Conservation (phyloP, 257 asterid species). For the Ehretia macrophylla region DNA sequence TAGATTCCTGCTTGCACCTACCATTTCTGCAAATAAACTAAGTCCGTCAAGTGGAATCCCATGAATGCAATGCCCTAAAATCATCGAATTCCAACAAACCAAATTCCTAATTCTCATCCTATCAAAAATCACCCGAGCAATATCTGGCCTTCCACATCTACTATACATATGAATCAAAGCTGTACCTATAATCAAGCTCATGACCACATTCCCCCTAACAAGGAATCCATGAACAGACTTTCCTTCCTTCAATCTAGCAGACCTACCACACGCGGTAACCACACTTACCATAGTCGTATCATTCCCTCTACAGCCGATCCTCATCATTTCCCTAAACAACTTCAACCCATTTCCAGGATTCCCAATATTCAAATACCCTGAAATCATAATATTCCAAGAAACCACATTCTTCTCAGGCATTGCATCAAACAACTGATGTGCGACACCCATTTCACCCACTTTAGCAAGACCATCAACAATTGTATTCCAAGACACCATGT, state of each 20-base stretch:
- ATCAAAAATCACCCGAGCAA: slow-evolving; percentile 43
- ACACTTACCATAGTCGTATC: slow-evolving; percentile 46
- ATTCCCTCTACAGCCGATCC: slow-evolving; percentile 24
- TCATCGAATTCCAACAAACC: slow-evolving; percentile 62
- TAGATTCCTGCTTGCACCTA: slow-evolving; percentile 10
- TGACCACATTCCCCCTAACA: slow-evolving; percentile 25
- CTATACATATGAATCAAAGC: slow-evolving; percentile 59
- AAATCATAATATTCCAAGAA: slow-evolving; percentile 60
- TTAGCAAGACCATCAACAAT: slow-evolving; percentile 42
- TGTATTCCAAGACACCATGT: slow-evolving; percentile 61
- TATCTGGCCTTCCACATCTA: slow-evolving; percentile 56
- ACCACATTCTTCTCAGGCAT: slow-evolving; percentile 52
- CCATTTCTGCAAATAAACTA: slow-evolving; percentile 38
- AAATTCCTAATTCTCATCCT: slow-evolving; percentile 42
- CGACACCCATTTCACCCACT: slow-evolving; percentile 47
- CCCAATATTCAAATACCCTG: slow-evolving; percentile 50
- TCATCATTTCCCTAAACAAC: slow-evolving; percentile 58
- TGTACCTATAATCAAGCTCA: slow-evolving; percentile 45
- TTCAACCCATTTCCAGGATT: slow-evolving; percentile 57
- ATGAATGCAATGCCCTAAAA: slow-evolving; percentile 63
- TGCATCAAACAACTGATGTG: slow-evolving; percentile 52
- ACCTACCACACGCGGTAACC: slow-evolving; percentile 68
- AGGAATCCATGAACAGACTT: slow-evolving; percentile 61
- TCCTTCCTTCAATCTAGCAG: slow-evolving; percentile 67
- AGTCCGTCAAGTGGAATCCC: slow-evolving; percentile 52